A percentile compares a stretch with the other conserved stretches of the same genome.
Conservation (phyloP, 345 rosid genomes). For the Viola odorata region DNA sequence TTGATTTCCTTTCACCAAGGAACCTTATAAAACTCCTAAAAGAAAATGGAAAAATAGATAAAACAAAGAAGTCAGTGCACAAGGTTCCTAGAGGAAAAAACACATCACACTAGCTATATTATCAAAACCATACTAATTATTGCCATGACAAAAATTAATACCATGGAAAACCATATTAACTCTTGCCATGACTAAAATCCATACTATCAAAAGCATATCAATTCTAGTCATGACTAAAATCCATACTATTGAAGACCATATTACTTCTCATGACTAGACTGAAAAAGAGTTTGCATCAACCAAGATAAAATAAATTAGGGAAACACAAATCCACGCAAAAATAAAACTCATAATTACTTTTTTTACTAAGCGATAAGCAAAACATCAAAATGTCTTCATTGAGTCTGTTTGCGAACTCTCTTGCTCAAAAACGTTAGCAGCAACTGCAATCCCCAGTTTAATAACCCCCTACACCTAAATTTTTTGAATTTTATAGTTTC, state of each 20-base stretch:
- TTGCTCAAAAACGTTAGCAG: neutral
- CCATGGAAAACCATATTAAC: neutral
- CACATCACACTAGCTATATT: constrained; percentile 1
- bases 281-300: neutral
- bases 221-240: neutral
- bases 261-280: neutral
- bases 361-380: neutral
- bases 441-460: neutral
- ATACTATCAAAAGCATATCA: neutral
- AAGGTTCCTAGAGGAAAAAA: constrained; percentile 7
- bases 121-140: neutral
- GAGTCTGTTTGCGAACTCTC: neutral
- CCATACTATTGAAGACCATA: neutral
- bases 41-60: constrained; percentile 4
- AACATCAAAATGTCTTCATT: neutral
- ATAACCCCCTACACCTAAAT: neutral
- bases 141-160: neutral
- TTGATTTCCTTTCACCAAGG: constrained; percentile 73
- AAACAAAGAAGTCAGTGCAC: constrained; percentile 4
- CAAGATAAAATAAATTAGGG: neutral
- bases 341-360: neutral
- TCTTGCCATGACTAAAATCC: neutral
- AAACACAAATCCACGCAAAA: neutral
- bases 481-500: neutral
- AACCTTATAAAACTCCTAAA: constrained; percentile 76